Conservation (phyloP, 257 asterid species). For the Handroanthus guayacan region DNA sequence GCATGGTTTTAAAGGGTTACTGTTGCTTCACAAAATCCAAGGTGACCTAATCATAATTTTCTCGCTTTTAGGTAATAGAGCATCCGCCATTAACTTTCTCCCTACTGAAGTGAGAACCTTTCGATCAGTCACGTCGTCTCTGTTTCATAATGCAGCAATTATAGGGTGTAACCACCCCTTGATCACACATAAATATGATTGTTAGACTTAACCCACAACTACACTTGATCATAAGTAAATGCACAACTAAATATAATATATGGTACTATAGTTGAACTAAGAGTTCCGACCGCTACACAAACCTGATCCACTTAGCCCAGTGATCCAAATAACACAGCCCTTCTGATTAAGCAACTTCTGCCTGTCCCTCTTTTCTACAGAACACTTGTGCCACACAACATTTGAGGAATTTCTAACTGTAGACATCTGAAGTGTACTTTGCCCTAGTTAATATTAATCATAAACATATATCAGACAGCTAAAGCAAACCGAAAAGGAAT, state of each 20-base stretch:
- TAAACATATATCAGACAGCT: not conserved
- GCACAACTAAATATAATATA: not conserved
- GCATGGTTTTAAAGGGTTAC: constrained; percentile 18
- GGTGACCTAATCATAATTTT: not conserved
- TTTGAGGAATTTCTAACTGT: constrained; percentile 76
- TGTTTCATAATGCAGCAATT: not conserved
- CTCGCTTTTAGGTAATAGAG: not conserved
- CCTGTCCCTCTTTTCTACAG: constrained; percentile 81
- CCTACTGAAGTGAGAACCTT: not conserved
- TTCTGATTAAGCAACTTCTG: constrained; percentile 88
- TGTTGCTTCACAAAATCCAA: not conserved
- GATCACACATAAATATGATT: constrained; percentile 11
- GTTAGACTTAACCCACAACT: not conserved
- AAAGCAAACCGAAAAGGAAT: constrained; percentile 13
- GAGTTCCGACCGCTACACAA: constrained; percentile 34
- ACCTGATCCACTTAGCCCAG: constrained; percentile 99
- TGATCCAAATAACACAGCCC: constrained; percentile 97
- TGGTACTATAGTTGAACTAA: not conserved
- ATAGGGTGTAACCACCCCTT: constrained; percentile 1
- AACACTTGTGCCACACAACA: constrained; percentile 91
- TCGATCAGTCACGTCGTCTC: constrained; percentile 12
- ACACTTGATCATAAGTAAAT: constrained; percentile 1
- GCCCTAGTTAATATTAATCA: constrained; percentile 51
- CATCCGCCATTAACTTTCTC: not conserved
- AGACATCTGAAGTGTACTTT: constrained; percentile 48